Evolutionary conservation across 768 basidiomycete genomes (phyloP), one percentile per base, ranked within the genome.

Genomic region (Neoboletus subvelutipes): DNA sequence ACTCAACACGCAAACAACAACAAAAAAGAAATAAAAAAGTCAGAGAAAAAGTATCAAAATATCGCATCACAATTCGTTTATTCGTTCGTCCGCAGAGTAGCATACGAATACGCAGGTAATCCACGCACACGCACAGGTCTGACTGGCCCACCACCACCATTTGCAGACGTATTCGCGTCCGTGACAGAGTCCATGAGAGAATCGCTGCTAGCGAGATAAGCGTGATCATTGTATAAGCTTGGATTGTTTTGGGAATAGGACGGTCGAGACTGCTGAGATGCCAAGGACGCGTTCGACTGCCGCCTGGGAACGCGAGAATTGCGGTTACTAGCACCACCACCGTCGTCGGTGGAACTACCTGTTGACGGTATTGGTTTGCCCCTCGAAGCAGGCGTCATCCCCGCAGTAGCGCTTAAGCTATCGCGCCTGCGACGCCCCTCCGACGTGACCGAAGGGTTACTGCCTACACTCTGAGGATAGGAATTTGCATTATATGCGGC

Each of bases 141-240:
- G 12, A 59, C 53, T 3, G 65, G 57, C 24, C 68, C 61, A 6
- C 58, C 64, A 45, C 61, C 66, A 1, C 53, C 65, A 18, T 71
- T 71, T 2, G 58, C 62, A 31, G 55, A 45, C 45, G 70, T 71
- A 40, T 72, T 71, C 5, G 58, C 58, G 24, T 34, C 63, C 29
- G 65, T 72, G 13, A 59, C 55, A 33, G 65, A 49, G 41, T 71
- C 71, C 24, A 60, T 18, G 20, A 70, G 42, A 1, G 71, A 73
- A 20, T 71, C 70, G 28, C 26, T 68, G 58, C 68, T 70, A 2
- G 55, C 58, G 0, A 71, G 45, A 39, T 66, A 64, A 1, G 66
- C 64, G 37, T 61, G 69, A 36, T 67, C 70, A 8, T 71, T 61
- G 56, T 73, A 73, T 48, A 55, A 10, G 39, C 15, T 49, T 2